Evolutionary conservation across 805 yeast genomes (phyloP).

Genomic region (Metschnikowia noctiluminum): DNA sequence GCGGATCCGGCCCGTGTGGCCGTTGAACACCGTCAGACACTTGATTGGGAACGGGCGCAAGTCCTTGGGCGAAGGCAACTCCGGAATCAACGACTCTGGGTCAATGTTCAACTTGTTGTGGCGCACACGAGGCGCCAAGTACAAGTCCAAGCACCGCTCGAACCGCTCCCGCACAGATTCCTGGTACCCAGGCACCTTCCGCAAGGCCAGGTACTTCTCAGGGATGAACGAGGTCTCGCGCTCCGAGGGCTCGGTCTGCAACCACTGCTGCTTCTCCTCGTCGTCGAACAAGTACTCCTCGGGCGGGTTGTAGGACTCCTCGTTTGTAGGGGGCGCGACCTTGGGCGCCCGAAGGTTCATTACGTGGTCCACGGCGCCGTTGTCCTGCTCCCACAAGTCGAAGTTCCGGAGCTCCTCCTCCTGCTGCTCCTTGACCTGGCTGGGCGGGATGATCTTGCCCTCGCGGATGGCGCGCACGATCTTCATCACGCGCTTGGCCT

Average conservation of each 20-base stretch:
- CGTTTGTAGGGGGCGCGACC: constrained; percentile 92
- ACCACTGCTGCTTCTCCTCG: constrained; percentile 74
- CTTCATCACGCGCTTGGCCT: constrained; percentile 95
- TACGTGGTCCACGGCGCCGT: constrained; percentile 60
- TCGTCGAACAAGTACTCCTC: constrained; percentile 82
- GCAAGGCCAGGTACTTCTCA: constrained; percentile 72
- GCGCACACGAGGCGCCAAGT: constrained; percentile 94
- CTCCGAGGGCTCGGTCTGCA: constrained; percentile 66
- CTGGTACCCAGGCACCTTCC: constrained; percentile 91
- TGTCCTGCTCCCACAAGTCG: constrained; percentile 78
- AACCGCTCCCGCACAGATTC: constrained; percentile 85
- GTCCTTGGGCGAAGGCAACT: constrained; percentile 94
- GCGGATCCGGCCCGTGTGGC: constrained; percentile 82
- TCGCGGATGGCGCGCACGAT: constrained; percentile 94
- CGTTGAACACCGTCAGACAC: constrained; percentile 78
- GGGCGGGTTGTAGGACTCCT: constrained; percentile 96
- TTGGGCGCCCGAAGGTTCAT: constrained; percentile 96
- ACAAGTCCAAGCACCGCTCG: constrained; percentile 90
- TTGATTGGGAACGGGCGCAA: constrained; percentile 94
- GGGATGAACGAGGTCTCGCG: constrained; percentile 80
- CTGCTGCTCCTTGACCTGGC: constrained; percentile 47
- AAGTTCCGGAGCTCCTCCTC: constrained; percentile 53
- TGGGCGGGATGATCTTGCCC: constrained; percentile 85
- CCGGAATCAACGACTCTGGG: constrained; percentile 94
- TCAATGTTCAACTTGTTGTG: constrained; percentile 88